Base-by-base conservation (phyloP, 805 yeast genomes). In the Torulaspora gathmanii region DNA sequence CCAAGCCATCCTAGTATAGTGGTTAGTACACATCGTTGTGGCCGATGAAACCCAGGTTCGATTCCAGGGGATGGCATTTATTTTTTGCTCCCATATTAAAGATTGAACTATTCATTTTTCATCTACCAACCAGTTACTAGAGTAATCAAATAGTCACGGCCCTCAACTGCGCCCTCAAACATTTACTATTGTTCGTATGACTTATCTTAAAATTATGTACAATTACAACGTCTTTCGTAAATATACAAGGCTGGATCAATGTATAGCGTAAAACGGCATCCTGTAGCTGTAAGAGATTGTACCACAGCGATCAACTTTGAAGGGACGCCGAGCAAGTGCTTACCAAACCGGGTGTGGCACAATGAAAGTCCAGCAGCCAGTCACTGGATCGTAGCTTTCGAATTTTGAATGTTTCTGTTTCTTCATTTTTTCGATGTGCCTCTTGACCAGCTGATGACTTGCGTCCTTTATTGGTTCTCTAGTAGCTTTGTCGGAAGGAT, bases 11-110 rank as follows among this genome's bases (percentile, higher is more conserved):
- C 60, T 68, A 67, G 71, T 78, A 78, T 78, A 78, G 83, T 78
- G 83, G 83, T 77, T 67, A 78, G 82, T 78, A 78, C 82, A 76
- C 75, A 68, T 75, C 82, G 78, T 78, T 78, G 82, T 78, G 82
- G 82, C 82, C 78, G 82, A 75, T 69, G 76, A 77, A 74, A 77
- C 82, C 82, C 80, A 75, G 75, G 82, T 78, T 78, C 83, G 82
- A 77, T 77, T 78, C 82, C 78, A 74, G 82, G 82, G 72, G 70
- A 72, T 80, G 81, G 82, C 82, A 78, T 15, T 49, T 48, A 55
- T 63, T 68, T 70, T 63, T 55, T 36, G 8, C 13, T n/a, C n/a
- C n/a, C n/a, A n/a, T n/a, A n/a, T n/a, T n/a, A n/a, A n/a, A n/a
- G n/a, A n/a, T n/a, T n/a, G n/a, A n/a, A n/a, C n/a, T n/a, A n/a